A percentile compares a stretch with the other conserved stretches of the same genome.
Conservation (phyloP, 768 basidiomycete genomes). For the Rhodosporidiobolus sp. region DNA sequence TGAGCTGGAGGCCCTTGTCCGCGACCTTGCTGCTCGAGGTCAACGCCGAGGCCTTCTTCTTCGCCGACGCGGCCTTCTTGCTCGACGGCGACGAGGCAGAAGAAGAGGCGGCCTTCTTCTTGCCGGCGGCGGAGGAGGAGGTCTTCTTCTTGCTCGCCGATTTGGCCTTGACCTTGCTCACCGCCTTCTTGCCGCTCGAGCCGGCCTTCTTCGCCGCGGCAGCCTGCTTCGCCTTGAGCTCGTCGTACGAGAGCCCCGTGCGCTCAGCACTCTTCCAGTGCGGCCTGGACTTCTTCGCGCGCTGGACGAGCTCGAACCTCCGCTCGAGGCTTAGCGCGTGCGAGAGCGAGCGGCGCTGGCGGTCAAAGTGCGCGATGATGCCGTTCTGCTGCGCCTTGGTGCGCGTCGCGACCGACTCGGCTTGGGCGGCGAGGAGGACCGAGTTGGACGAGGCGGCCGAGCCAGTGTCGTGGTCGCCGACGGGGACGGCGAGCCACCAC, state of each 20-base stretch:
- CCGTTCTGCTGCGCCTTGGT: neutral
- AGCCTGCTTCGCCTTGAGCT: no score
- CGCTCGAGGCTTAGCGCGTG: neutral
- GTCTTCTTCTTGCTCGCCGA: neutral
- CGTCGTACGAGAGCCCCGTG: no score
- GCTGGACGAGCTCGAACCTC: neutral
- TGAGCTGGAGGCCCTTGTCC: neutral
- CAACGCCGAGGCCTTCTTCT: neutral
- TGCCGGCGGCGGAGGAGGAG: no score
- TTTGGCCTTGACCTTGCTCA: neutral
- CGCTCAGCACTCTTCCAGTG: neutral
- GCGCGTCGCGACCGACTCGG: constrained; percentile 6
- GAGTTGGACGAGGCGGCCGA: neutral
- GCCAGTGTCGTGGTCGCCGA: neutral
- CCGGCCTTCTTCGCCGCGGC: neutral
- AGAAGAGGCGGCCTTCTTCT: neutral
- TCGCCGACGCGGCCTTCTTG: neutral
- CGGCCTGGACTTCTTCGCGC: neutral
- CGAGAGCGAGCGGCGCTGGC: neutral
- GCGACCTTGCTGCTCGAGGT: neutral
- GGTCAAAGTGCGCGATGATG: neutral
- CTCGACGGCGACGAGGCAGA: neutral
- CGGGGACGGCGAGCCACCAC: constrained; percentile 21
- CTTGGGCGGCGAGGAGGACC: constrained; percentile 9
- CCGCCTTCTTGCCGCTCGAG: neutral